Conservation (phyloP, 768 basidiomycete species). For the Tricholoma sp. region DNA sequence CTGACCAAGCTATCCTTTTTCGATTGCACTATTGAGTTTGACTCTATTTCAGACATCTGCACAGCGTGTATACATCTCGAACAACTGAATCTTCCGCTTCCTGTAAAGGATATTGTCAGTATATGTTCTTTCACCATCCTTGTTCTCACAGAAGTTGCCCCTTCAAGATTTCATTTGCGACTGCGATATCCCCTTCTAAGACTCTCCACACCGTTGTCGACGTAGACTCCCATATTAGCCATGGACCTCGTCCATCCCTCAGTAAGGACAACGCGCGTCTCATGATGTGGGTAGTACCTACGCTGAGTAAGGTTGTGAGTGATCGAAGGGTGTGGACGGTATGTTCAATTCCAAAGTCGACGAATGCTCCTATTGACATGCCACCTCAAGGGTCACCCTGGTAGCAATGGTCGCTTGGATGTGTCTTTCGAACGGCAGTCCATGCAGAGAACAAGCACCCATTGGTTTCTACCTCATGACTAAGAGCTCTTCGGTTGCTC, state of each 20-base stretch:
- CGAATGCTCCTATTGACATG: not conserved
- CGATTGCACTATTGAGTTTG: constrained; percentile 36
- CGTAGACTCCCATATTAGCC: constrained; percentile 36
- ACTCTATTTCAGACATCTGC: constrained; percentile 37
- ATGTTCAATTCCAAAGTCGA: constrained; percentile 16
- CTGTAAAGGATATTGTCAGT: constrained; percentile 45
- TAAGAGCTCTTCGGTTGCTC: not conserved
- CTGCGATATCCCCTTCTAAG: constrained; percentile 29
- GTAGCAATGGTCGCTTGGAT: constrained; percentile 10
- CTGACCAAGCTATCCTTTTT: constrained; percentile 43
- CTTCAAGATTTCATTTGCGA: constrained; percentile 27
- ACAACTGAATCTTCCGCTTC: constrained; percentile 45
- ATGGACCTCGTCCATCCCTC: constrained; percentile 35
- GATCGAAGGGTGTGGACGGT: constrained; percentile 54
- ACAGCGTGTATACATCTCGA: constrained; percentile 40
- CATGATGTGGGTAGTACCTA: constrained; percentile 37
- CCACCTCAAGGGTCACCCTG: constrained; percentile 23
- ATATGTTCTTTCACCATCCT: not conserved
- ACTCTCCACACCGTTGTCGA: constrained; percentile 43
- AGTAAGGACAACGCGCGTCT: constrained; percentile 30
- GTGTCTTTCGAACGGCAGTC: constrained; percentile 29
- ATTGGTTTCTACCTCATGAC: constrained; percentile 37
- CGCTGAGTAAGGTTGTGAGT: constrained; percentile 42
- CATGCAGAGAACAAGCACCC: constrained; percentile 19
- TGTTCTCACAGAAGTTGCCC: not conserved